Evolutionary conservation across 139 green algal species (phyloP).

Genomic region (Picochlorum sp.): DNA sequence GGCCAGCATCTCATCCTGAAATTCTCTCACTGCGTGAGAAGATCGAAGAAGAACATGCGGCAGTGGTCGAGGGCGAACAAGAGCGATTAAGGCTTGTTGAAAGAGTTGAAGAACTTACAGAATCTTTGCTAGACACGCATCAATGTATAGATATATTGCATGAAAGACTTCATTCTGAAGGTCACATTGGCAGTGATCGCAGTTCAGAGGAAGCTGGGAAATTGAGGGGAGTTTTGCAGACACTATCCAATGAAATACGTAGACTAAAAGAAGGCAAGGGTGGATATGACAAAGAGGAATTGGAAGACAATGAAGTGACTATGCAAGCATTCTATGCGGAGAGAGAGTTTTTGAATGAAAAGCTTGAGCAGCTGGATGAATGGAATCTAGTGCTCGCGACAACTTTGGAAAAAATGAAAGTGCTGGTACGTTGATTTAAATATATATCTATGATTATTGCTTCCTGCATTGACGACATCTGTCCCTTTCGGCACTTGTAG

Average conservation of each 20-base stretch:
- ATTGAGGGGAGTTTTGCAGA: not conserved
- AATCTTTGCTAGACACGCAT: constrained; percentile 18
- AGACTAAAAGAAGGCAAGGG: not conserved
- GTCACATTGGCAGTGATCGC: not conserved
- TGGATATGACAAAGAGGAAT: not conserved
- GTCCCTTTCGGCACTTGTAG: not conserved
- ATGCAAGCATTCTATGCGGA: constrained; percentile 36
- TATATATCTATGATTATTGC: constrained; percentile 1
- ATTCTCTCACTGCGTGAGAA: constrained; percentile 49
- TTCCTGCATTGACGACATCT: not conserved
- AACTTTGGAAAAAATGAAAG: constrained; percentile 11
- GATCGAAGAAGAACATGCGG: constrained; percentile 59
- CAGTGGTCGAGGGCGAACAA: constrained; percentile 31
- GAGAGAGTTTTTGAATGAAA: constrained; percentile 36
- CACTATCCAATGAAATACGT: not conserved
- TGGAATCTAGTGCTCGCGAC: constrained; percentile 27
- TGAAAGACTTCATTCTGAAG: constrained; percentile 1
- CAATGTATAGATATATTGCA: constrained; percentile 3
- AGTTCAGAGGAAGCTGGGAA: not conserved
- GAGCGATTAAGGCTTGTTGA: constrained; percentile 18
- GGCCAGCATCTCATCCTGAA: constrained; percentile 34
- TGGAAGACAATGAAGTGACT: constrained; percentile 18
- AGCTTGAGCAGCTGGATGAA: constrained; percentile 25
- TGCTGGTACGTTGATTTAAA: constrained; percentile 21
- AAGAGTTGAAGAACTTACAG: constrained; percentile 15